Conservation (phyloP, 164 flowering plant genomes). For the Taxillus chinensis region DNA sequence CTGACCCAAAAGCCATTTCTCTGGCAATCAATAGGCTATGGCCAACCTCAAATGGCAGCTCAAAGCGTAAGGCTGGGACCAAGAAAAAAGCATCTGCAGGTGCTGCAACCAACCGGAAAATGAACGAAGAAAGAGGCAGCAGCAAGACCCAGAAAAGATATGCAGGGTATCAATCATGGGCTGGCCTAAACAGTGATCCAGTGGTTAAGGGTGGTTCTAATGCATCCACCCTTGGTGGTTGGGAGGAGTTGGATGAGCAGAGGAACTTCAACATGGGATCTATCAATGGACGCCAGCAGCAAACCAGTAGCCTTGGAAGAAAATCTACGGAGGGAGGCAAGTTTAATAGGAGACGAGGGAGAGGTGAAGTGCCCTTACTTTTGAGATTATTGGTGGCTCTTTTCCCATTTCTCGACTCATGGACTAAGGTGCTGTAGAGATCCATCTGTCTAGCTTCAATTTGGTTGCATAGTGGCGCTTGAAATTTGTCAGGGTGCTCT, state of each 20-base stretch:
- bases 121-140: conserved; percentile 16
- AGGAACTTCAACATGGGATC: conserved; percentile 11
- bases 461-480: neutral
- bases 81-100: conserved; percentile 26
- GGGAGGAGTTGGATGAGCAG: conserved; percentile 68
- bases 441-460: conserved; percentile 5
- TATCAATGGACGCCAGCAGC: conserved; percentile 11
- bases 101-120: conserved; percentile 7
- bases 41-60: conserved; percentile 20
- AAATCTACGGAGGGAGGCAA: conserved; percentile 18
- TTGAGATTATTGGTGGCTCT: conserved; percentile 58
- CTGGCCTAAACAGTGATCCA: conserved; percentile 21
- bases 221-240: conserved; percentile 59
- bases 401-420: conserved; percentile 76
- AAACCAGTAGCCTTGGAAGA: conserved; percentile 7
- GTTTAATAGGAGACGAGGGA: conserved; percentile 27
- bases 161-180: conserved; percentile 43
- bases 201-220: conserved; percentile 15
- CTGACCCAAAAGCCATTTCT: conserved; percentile 61
- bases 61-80: conserved; percentile 25
- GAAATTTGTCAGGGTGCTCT: too few species aligned
- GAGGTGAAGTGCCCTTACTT: conserved; percentile 41
- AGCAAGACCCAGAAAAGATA: conserved; percentile 11
- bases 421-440: conserved; percentile 43
- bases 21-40: conserved; percentile 47